Conservation (phyloP, 345 rosid species). For the Brassica rapa region DNA sequence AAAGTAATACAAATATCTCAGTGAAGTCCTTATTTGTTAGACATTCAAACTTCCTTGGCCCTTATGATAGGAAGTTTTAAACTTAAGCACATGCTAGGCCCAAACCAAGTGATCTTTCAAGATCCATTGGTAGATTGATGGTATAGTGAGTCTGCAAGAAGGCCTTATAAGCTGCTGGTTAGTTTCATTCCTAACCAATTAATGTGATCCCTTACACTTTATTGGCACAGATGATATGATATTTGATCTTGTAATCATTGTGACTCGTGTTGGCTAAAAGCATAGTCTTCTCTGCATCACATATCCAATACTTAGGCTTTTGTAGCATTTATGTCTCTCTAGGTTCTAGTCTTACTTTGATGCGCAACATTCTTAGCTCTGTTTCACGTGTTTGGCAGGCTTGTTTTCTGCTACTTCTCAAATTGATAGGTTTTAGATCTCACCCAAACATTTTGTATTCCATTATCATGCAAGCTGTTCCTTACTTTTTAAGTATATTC, state of each 20-base stretch:
- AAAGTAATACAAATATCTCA: neutral
- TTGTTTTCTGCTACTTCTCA: conserved; percentile 31
- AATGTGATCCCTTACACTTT: neutral
- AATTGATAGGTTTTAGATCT: conserved; percentile 10
- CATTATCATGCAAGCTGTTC: conserved; percentile 20
- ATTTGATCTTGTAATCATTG: conserved; percentile 10
- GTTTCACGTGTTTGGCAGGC: conserved; percentile 18
- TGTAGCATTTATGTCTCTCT: conserved; percentile 22
- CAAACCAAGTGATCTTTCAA: conserved; percentile 15
- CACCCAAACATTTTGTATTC: conserved; percentile 20
- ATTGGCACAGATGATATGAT: conserved; percentile 19
- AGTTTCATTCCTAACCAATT: conserved; percentile 20
- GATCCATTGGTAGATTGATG: conserved; percentile 16
- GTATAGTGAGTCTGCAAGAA: conserved; percentile 10
- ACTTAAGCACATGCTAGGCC: conserved; percentile 17
- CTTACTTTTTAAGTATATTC: conserved; percentile 9
- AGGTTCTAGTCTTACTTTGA: conserved; percentile 28
- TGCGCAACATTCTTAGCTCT: conserved; percentile 16
- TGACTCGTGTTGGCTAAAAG: conserved; percentile 25
- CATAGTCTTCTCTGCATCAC: conserved; percentile 23
- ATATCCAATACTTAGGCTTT: conserved; percentile 11
- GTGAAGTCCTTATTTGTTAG: neutral
- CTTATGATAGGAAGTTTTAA: neutral
- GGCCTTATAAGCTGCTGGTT: conserved; percentile 23
- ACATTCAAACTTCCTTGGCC: conserved; percentile 9